Percentiles rank a stretch among this genome's conserved stretches.
These are phyloP conservation scores for Cutaneotrichosporon mucoides DNA, from an alignment of 1,284 basidiomycete genomes.

Conservation along the genomic window DNA sequence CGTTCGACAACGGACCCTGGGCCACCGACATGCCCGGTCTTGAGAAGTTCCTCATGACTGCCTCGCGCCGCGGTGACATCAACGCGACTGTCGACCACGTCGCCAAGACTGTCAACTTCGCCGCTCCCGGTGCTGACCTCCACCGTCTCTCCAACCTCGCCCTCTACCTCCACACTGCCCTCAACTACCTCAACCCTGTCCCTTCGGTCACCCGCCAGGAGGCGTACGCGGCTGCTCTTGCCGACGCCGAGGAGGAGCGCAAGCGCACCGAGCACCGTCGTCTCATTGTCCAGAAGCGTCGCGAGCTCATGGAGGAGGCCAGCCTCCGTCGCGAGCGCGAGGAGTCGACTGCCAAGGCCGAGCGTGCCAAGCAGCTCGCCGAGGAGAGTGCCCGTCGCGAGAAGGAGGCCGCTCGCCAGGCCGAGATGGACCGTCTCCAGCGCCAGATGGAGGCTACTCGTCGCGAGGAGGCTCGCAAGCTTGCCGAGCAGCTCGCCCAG, in stretches of 20 bases:
- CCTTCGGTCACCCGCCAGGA: constrained; percentile 43
- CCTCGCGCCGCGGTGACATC: constrained; percentile 83
- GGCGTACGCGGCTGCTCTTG: constrained; percentile 48
- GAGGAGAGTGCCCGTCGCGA: constrained; percentile 66
- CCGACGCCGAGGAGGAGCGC: constrained; percentile 60
- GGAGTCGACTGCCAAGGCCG: constrained; percentile 75
- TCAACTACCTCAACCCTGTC: constrained; percentile 54
- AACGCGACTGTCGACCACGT: constrained; percentile 87
- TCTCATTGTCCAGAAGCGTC: constrained; percentile 77
- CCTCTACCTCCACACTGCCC: constrained; percentile 64
- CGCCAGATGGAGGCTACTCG: constrained; percentile 78
- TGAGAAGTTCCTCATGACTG: constrained; percentile 90
- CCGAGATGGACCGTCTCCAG: constrained; percentile 72
- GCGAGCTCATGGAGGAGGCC: constrained; percentile 84
- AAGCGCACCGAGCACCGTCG: constrained; percentile 70
- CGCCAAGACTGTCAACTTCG: constrained; percentile 76
- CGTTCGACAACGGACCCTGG: constrained; percentile 59
- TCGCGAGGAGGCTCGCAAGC: constrained; percentile 81
- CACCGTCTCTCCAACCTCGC: constrained; percentile 70
- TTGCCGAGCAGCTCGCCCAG: constrained; percentile 79
- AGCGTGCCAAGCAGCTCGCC: constrained; percentile 64
- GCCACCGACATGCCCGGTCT: constrained; percentile 65
- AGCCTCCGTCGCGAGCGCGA: constrained; percentile 85
- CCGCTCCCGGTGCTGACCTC: constrained; percentile 36
- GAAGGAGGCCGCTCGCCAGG: constrained; percentile 65